Evolutionary conservation across 2,329 filamentous ascomycete genomes (phyloP).

Genomic region (Calonectria crousiana): DNA sequence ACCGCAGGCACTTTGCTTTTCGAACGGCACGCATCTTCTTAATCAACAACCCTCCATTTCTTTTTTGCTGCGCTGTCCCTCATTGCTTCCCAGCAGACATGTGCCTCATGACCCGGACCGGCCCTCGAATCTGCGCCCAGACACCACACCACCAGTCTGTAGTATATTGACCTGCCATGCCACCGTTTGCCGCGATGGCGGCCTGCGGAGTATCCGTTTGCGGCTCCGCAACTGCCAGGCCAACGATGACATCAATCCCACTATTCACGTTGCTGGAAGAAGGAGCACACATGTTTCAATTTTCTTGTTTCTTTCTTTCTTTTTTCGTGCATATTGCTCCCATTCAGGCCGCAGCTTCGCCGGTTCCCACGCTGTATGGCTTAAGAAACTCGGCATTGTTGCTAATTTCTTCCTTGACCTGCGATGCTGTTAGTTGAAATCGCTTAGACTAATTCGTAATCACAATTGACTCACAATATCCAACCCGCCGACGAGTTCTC

Average conservation of each 20-base stretch:
- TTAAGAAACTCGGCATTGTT: slow-evolving; percentile 86
- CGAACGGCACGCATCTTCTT: not conserved
- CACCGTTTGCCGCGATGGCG: not conserved
- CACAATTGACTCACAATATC: slow-evolving; percentile 82
- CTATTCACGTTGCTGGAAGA: slow-evolving; percentile 15
- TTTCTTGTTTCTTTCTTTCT: slow-evolving; percentile 1
- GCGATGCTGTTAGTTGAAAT: slow-evolving; percentile 37
- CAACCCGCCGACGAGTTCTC: slow-evolving; percentile 90
- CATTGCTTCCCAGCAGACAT: not conserved
- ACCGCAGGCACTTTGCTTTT: not conserved
- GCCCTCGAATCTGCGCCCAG: slow-evolving; percentile 12
- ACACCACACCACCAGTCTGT: not conserved
- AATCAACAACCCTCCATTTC: slow-evolving; percentile 1
- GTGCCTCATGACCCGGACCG: not conserved
- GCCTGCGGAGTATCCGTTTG: not conserved
- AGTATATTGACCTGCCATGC: slow-evolving; percentile 3
- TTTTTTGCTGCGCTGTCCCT: not conserved
- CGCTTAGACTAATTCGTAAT: not conserved
- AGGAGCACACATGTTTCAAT: slow-evolving; percentile 6
- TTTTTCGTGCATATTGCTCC: slow-evolving; percentile 23
- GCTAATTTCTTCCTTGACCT: slow-evolving; percentile 95
- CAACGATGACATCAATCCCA: slow-evolving; percentile 7
- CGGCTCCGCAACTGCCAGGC: not conserved
- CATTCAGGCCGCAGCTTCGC: slow-evolving; percentile 53
- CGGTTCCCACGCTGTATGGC: slow-evolving; percentile 71